Percentiles rank a stretch among this genome's conserved stretches.
Evolutionary conservation across 1,284 basidiomycete genomes (phyloP).

Genomic region (Cronartium quercuum): DNA sequence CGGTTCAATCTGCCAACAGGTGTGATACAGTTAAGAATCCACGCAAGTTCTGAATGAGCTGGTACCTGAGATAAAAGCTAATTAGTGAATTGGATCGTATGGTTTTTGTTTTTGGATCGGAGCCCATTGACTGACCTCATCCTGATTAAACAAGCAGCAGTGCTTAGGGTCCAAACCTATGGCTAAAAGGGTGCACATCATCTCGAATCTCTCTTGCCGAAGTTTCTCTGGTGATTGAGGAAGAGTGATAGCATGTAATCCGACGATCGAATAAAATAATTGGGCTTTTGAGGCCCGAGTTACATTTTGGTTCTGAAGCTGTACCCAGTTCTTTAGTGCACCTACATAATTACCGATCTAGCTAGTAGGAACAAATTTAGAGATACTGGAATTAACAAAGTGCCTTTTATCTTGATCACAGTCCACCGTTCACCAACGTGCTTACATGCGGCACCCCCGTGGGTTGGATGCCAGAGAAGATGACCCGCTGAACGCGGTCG

Average conservation of each 20-base stretch:
- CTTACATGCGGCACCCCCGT: slow-evolving; percentile 75
- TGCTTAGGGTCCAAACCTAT: slow-evolving; percentile 74
- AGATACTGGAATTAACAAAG: not conserved
- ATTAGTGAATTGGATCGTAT: not conserved
- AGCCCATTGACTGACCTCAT: slow-evolving; percentile 59
- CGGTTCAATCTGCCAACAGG: slow-evolving; percentile 72
- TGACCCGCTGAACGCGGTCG: slow-evolving; percentile 45
- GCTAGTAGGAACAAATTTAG: not conserved
- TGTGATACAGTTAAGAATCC: slow-evolving; percentile 80
- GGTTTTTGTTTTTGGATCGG: not conserved
- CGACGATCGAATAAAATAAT: slow-evolving; percentile 77
- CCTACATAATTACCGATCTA: slow-evolving; percentile 50
- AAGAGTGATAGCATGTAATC: slow-evolving; percentile 85
- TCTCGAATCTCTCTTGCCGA: slow-evolving; percentile 61
- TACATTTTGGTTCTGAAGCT: slow-evolving; percentile 42
- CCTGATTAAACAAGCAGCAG: slow-evolving; percentile 78
- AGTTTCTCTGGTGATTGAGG: slow-evolving; percentile 71
- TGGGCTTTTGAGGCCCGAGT: not conserved
- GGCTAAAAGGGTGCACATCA: slow-evolving; percentile 75
- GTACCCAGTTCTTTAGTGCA: slow-evolving; percentile 48
- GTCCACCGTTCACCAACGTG: not conserved
- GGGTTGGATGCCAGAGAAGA: slow-evolving; percentile 77
- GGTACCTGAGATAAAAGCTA: slow-evolving; percentile 57
- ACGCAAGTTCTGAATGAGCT: slow-evolving; percentile 80
- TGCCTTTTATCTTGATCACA: too few relatives aligned